phyloP scores from a whole-genome alignment of 352 stramenopile genomes.

The Aphanomyces stellatus region DNA sequence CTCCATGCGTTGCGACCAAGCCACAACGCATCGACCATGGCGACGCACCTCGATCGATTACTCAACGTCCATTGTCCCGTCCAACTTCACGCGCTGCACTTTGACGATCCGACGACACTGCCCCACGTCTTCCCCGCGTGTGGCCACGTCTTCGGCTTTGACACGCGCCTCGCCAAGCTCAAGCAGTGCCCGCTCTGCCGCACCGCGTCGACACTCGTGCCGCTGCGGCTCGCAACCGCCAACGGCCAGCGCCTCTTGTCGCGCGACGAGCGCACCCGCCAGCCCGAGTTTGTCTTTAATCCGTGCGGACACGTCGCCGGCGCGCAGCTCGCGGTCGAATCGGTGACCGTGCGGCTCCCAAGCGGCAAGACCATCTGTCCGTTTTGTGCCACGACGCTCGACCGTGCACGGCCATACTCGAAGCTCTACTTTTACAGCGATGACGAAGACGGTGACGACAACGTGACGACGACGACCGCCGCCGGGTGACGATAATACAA shows the following conservation, averaged over 20 bases:
- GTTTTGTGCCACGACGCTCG: conserved; percentile 66
- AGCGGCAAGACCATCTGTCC: conserved; percentile 71
- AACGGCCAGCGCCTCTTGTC: conserved; percentile 57
- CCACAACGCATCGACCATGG: conserved; percentile 15
- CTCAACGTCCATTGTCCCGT: conserved; percentile 73
- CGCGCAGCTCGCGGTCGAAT: conserved; percentile 47
- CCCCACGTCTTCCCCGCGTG: conserved; percentile 69
- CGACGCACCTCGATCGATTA: conserved; percentile 34
- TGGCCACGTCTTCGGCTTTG: conserved; percentile 73
- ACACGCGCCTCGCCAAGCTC: conserved; percentile 49
- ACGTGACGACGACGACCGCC: too few relatives aligned
- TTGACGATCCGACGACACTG: conserved; percentile 25
- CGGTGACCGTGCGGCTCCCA: conserved; percentile 52
- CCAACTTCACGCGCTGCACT: conserved; percentile 57
- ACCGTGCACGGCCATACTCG: conserved; percentile 51
- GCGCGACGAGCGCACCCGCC: conserved; percentile 39
- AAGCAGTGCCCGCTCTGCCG: conserved; percentile 62
- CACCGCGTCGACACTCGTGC: conserved; percentile 50
- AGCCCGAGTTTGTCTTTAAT: conserved; percentile 76
- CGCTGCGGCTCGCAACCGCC: conserved; percentile 49
- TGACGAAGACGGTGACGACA: conserved; percentile 26
- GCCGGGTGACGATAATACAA: too few relatives aligned
- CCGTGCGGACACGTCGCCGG: conserved; percentile 75
- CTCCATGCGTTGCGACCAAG: conserved; percentile 39
- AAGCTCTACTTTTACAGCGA: conserved; percentile 73